Percentiles rank a stretch among this genome's conserved stretches.
Conservation (phyloP, 2,329 filamentous ascomycete species). For the Ustulina deusta region DNA sequence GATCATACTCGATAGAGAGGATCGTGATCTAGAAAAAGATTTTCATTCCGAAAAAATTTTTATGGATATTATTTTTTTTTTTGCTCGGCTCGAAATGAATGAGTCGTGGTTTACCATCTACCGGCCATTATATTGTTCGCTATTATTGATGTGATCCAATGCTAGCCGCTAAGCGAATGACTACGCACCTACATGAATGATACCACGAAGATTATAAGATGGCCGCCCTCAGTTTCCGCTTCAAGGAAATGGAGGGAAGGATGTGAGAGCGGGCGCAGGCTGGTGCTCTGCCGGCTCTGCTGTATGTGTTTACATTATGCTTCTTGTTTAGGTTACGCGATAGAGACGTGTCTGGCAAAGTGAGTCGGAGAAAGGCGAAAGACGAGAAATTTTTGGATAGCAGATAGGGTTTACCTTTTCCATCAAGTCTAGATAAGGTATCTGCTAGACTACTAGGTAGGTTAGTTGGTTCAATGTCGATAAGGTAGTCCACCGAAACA, state of each 20-base stretch:
- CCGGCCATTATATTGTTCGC: not conserved
- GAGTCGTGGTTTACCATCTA: not conserved
- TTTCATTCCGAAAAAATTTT: not conserved
- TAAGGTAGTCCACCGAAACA: not conserved
- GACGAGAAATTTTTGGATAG: not conserved
- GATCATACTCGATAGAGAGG: conserved; percentile 85
- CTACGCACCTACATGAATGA: not conserved
- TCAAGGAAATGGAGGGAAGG: not conserved
- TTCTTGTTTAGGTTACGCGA: not conserved
- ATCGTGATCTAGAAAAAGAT: conserved; percentile 68
- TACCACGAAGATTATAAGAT: not conserved
- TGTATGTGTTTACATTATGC: not conserved
- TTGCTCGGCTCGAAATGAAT: not conserved
- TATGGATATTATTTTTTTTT: not conserved
- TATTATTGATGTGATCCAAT: not conserved
- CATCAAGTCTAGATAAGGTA: not conserved
- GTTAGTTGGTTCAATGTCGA: not conserved
- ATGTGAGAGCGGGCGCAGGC: not conserved
- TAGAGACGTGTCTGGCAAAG: not conserved
- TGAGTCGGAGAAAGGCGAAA: not conserved
- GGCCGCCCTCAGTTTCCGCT: not conserved
- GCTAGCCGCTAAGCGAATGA: too few relatives aligned
- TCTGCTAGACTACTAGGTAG: too few relatives aligned
- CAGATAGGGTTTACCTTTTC: not conserved
- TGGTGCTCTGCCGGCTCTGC: not conserved